A percentile compares a stretch with the other conserved stretches of the same genome.
Conservation (phyloP, 352 stramenopile species). For the Pythium scleroteichum region DNA sequence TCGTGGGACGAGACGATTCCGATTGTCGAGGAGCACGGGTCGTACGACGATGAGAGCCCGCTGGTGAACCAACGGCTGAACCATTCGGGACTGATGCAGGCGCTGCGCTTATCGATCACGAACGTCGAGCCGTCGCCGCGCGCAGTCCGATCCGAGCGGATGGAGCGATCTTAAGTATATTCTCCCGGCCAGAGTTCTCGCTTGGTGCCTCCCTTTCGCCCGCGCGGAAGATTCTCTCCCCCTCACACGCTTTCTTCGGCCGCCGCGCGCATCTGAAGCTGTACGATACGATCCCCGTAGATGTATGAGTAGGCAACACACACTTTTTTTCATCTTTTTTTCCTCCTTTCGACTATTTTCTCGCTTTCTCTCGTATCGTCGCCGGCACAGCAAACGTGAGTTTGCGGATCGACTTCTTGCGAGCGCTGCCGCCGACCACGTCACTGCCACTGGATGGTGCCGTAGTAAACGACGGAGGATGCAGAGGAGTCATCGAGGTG, state of each 20-base stretch:
- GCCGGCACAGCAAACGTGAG: conserved; percentile 30
- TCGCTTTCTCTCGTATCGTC: conserved; percentile 26
- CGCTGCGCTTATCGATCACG: conserved; percentile 46
- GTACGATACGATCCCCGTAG: conserved; percentile 25
- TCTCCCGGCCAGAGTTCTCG: too few relatives aligned
- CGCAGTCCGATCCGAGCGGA: conserved; percentile 50
- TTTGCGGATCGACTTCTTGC: conserved; percentile 21
- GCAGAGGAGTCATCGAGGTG: neutral
- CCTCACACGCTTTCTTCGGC: conserved; percentile 21
- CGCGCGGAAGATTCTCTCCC: conserved; percentile 12
- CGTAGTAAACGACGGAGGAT: too few relatives aligned
- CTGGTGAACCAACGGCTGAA: conserved; percentile 63
- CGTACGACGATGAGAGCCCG: conserved; percentile 45
- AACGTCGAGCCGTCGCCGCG: conserved; percentile 23
- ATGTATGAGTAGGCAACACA: conserved; percentile 12
- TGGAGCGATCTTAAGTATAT: conserved; percentile 59
- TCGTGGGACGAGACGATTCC: conserved; percentile 78
- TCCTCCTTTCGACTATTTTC: neutral
- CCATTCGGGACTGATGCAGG: conserved; percentile 61
- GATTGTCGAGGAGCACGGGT: conserved; percentile 66
- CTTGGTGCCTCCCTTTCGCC: neutral
- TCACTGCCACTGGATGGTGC: neutral
- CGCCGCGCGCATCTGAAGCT: conserved; percentile 26
- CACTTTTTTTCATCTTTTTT: neutral
- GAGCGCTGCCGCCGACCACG: neutral